A percentile compares a stretch with the other conserved stretches of the same genome.
These are phyloP conservation scores for Ogataea pini DNA, from an alignment of 805 yeast genomes.

Conservation along the genomic window DNA sequence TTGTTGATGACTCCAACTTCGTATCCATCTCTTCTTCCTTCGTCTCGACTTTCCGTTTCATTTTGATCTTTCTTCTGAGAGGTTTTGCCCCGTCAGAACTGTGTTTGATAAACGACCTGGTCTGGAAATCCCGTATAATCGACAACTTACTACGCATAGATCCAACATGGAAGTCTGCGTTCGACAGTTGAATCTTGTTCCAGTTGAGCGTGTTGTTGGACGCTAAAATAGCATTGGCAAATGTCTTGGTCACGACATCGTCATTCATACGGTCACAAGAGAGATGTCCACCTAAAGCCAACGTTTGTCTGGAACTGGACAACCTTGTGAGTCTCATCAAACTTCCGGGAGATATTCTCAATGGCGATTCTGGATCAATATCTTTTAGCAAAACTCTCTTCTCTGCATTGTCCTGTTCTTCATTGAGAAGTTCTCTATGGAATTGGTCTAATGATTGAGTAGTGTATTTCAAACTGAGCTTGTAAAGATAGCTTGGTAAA, in stretches of 20 bases:
- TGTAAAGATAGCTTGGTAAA: slow-evolving; percentile 77
- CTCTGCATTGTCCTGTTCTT: slow-evolving; percentile 33
- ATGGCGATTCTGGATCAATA: slow-evolving; percentile 59
- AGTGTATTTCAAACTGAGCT: slow-evolving; percentile 68
- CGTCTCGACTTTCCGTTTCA: slow-evolving; percentile 10
- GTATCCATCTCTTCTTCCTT: not conserved
- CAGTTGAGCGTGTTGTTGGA: slow-evolving; percentile 29
- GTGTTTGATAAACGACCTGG: slow-evolving; percentile 41
- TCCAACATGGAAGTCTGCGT: slow-evolving; percentile 29
- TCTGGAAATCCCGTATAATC: slow-evolving; percentile 48
- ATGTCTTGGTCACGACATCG: slow-evolving; percentile 36
- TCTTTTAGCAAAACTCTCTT: slow-evolving; percentile 47
- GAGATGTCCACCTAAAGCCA: slow-evolving; percentile 54
- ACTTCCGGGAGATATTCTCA: slow-evolving; percentile 60
- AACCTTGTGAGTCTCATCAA: slow-evolving; percentile 67
- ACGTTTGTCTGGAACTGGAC: slow-evolving; percentile 74
- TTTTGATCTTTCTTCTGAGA: slow-evolving; percentile 29
- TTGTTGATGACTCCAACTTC: not conserved
- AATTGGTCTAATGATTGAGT: slow-evolving; percentile 39
- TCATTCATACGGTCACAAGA: slow-evolving; percentile 37
- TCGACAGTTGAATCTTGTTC: slow-evolving; percentile 38
- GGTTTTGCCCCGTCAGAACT: slow-evolving; percentile 33
- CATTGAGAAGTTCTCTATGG: slow-evolving; percentile 36
- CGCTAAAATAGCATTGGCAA: slow-evolving; percentile 32
- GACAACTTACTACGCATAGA: slow-evolving; percentile 39